Base-by-base conservation (phyloP, 805 yeast species). In the Metschnikowia similis region DNA sequence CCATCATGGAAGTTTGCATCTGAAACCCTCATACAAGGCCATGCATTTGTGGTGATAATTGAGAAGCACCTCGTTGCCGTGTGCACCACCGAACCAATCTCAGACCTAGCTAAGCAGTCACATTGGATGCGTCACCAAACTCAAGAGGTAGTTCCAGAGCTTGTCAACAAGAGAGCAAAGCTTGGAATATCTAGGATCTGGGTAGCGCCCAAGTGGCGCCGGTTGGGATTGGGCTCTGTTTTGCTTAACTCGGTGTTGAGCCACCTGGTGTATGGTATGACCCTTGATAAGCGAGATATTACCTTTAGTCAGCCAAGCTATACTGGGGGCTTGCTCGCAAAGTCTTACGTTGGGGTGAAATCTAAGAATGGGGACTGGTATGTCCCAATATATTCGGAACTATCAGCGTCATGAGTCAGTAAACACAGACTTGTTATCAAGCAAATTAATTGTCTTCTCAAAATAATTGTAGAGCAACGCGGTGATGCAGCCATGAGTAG, bases 231-330 rank as follows among this genome's bases (percentile, higher is more conserved):
- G 10, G 87, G 81, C 0, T 56, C 66, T 6, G 61, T 58, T 39
- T 58, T 85, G 41, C 56, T 85, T 5, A 62, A 75, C 2, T 61
- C 71, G 2, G 80, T 82, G 0, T 63, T 74, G 47, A 59, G 59
- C 1, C 56, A 79, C 48, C 66, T 79, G 26, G 65, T 83, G 1
- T 80, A 79, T 57, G 89, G 88, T 0, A 59, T 76, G 48, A 45
- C 26, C 0, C 55, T 84, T 11, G 64, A 66, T 2, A 75, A 65
- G 49, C 55, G 53, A 13, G 75, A 80, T 51, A 62, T 85, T 16
- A 87, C 83, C 0, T 85, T 88, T 80, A 82, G 88, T 40, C 92
- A 85, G 61, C 90, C 91, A 0, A 81, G 87, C 50, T 78, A 73
- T 45, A 73, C 76, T 50, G 92, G 92, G 0, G 81, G 82, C 1